Conservation (phyloP, 768 basidiomycete genomes). For the Lactarius hatsudake region DNA sequence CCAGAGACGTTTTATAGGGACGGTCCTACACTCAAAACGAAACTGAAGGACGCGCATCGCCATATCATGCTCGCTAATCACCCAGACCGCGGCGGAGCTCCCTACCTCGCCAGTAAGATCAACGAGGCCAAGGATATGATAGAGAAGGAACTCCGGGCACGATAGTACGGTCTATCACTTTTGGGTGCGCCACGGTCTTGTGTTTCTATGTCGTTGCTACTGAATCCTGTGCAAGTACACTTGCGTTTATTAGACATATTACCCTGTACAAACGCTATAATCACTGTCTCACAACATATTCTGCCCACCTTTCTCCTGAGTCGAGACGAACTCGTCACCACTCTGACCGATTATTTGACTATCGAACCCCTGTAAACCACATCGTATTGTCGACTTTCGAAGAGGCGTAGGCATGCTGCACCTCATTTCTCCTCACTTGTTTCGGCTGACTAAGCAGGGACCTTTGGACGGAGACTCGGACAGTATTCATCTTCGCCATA, state of each 20-base stretch:
- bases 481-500: background rate
- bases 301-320: background rate
- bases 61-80: slow-evolving; percentile 98
- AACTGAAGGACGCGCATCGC: slow-evolving; percentile 92
- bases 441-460: slow-evolving; percentile 13
- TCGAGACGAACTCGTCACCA: background rate
- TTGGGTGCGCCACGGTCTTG: background rate
- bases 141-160: slow-evolving; percentile 69
- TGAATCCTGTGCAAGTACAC: background rate
- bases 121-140: slow-evolving; percentile 96
- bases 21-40: slow-evolving; percentile 65
- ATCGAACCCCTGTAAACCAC: background rate
- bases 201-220: background rate
- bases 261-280: slow-evolving; percentile 9
- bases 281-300: background rate
- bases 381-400: background rate
- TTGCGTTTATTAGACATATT: slow-evolving; percentile 12
- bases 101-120: slow-evolving; percentile 96
- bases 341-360: background rate
- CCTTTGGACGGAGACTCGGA: too few relatives aligned
- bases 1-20: slow-evolving; percentile 53
- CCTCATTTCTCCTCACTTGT: too few relatives aligned
- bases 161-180: slow-evolving; percentile 25
- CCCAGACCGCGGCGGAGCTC: slow-evolving; percentile 97
- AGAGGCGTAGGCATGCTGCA: background rate